Conservation (phyloP, 768 basidiomycete genomes). For the Pholiota conissans region DNA sequence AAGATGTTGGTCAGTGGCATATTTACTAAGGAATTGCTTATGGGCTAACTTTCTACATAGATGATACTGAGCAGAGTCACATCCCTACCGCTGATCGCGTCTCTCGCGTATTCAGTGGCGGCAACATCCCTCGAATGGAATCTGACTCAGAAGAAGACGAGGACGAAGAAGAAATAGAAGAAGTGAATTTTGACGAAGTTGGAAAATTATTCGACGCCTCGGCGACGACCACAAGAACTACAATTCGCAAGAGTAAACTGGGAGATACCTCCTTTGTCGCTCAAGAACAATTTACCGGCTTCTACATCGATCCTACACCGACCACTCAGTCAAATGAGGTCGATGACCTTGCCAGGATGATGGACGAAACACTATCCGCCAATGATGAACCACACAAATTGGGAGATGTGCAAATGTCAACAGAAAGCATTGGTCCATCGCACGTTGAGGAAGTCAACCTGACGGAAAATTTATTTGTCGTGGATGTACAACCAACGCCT, state of each 20-base stretch:
- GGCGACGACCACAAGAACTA: conserved; percentile 13
- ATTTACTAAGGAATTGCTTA: too few species aligned
- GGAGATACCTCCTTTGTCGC: conserved; percentile 4
- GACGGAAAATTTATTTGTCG: conserved; percentile 7
- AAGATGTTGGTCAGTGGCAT: conserved; percentile 53
- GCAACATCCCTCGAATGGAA: conserved; percentile 14
- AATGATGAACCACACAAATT: conserved; percentile 6
- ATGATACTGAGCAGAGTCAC: conserved; percentile 50
- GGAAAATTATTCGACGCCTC: conserved; percentile 42
- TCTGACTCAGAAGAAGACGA: conserved; percentile 30
- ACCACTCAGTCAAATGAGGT: conserved; percentile 10
- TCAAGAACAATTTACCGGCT: conserved; percentile 18
- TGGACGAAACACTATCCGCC: conserved; percentile 21
- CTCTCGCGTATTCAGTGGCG: conserved; percentile 57
- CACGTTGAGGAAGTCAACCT: neutral
- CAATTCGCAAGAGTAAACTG: conserved; percentile 17
- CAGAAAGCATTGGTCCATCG: neutral
- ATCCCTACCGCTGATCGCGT: conserved; percentile 74
- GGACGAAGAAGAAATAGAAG: conserved; percentile 43
- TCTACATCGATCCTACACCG: conserved; percentile 12
- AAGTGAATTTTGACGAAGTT: conserved; percentile 68
- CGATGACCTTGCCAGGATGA: conserved; percentile 16
- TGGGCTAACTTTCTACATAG: too few species aligned
- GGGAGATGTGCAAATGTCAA: neutral
- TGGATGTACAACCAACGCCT: conserved; percentile 23